These are phyloP conservation scores for Pistacia integerrima DNA, from an alignment of 345 rosid genomes.

Conservation along the genomic window DNA sequence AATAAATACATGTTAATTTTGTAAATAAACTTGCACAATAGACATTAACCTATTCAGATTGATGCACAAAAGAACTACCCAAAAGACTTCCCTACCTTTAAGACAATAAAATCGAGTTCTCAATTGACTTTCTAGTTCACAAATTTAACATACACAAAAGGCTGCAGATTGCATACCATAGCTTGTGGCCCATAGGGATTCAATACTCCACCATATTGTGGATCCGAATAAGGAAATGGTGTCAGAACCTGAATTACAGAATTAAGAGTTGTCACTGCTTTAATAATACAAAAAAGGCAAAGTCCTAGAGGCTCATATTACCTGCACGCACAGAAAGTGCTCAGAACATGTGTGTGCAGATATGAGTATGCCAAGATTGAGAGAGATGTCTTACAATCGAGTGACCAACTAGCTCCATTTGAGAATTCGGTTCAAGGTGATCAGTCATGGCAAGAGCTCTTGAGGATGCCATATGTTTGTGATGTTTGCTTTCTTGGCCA, in stretches of 20 bases:
- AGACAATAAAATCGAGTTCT: not conserved
- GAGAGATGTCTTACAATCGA: constrained; percentile 51
- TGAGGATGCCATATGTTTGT: constrained; percentile 28
- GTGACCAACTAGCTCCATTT: constrained; percentile 70
- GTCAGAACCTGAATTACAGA: constrained; percentile 51
- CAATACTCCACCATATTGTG: constrained; percentile 44
- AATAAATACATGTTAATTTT: not conserved
- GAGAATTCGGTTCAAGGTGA: constrained; percentile 45
- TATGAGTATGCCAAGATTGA: not conserved
- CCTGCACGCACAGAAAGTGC: not conserved
- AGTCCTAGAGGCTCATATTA: not conserved
- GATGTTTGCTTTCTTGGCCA: constrained; percentile 33
- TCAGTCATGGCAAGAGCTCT: constrained; percentile 29
- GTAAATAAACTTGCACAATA: not conserved
- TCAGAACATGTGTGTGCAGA: not conserved
- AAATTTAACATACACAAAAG: constrained; percentile 7
- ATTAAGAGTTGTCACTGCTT: not conserved
- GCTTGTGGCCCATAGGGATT: constrained; percentile 47
- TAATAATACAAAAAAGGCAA: not conserved
- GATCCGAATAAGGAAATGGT: constrained; percentile 53
- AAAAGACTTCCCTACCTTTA: not conserved
- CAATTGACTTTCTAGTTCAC: constrained; percentile 6
- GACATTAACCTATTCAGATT: not conserved
- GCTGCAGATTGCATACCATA: constrained; percentile 40
- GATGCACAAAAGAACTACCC: not conserved